phyloP scores from a whole-genome alignment of 176 grass and related monocot species.

The Aegilops bicornis region DNA sequence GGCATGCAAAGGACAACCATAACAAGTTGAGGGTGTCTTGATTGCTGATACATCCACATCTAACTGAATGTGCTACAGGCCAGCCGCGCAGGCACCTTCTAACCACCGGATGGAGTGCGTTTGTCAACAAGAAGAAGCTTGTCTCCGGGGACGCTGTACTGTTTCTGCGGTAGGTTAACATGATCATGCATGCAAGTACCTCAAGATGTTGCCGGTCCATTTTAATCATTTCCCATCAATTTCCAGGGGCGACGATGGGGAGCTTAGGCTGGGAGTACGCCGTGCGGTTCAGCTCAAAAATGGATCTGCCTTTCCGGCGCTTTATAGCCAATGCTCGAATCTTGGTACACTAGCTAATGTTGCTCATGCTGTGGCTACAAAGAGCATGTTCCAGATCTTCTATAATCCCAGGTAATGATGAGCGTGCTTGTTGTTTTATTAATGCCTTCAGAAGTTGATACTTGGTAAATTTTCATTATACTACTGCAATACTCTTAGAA shows the following conservation, averaged over 20 bases:
- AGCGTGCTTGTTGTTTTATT: not conserved
- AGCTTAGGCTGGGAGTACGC: constrained; percentile 78
- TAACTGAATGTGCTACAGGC: constrained; percentile 57
- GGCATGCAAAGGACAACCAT: constrained; percentile 20
- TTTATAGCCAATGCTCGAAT: constrained; percentile 61
- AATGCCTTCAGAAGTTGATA: not conserved
- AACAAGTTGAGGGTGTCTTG: constrained; percentile 27
- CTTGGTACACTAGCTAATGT: constrained; percentile 51
- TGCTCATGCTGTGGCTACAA: constrained; percentile 60
- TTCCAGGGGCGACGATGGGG: constrained; percentile 83
- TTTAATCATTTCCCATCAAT: not conserved
- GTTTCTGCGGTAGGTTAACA: constrained; percentile 69
- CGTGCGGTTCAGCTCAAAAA: constrained; percentile 69
- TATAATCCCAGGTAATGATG: constrained; percentile 80
- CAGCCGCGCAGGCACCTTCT: constrained; percentile 96
- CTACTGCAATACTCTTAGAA: not conserved
- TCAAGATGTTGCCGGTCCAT: not conserved
- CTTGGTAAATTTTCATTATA: not conserved
- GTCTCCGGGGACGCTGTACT: constrained; percentile 85
- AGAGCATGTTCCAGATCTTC: constrained; percentile 75
- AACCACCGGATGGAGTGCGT: constrained; percentile 98
- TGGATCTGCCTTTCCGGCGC: constrained; percentile 40
- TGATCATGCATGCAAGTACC: not conserved
- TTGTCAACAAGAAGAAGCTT: constrained; percentile 98
- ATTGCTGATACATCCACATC: constrained; percentile 46